Evolutionary conservation across 139 green algal genomes (phyloP).

Genomic region (Zygnema cylindricum): DNA sequence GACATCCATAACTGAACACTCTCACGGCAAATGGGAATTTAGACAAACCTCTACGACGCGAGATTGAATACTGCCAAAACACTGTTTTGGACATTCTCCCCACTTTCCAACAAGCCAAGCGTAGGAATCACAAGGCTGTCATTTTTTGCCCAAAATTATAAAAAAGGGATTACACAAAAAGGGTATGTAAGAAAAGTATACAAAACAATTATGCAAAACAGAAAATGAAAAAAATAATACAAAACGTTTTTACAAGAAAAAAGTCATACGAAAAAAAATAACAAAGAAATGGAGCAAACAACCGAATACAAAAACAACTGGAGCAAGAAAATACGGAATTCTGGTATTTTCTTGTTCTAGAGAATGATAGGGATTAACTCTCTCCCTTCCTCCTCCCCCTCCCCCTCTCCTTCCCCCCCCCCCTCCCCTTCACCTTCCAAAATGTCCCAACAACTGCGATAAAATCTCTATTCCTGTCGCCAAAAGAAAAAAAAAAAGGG

Average conservation of each 20-base stretch:
- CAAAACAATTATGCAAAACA: background rate
- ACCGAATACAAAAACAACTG: too few relatives aligned
- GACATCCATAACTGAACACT: background rate
- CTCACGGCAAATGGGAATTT: background rate
- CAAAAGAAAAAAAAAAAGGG: too few relatives aligned
- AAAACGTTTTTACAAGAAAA: background rate
- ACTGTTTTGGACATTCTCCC: conserved; percentile 1
- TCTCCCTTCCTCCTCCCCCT: too few relatives aligned
- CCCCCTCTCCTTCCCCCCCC: too few relatives aligned
- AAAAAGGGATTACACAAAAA: background rate
- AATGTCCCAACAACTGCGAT: too few relatives aligned
- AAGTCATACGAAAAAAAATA: background rate
- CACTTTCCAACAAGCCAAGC: conserved; percentile 16
- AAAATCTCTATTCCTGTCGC: too few relatives aligned
- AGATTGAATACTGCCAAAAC: background rate
- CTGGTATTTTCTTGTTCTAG: too few relatives aligned
- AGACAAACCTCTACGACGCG: background rate
- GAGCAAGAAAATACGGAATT: too few relatives aligned
- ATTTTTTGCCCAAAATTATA: background rate
- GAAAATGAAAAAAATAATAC: background rate
- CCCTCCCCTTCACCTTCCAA: too few relatives aligned
- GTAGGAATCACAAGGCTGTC: conserved; percentile 18
- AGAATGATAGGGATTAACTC: too few relatives aligned
- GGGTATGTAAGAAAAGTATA: background rate
- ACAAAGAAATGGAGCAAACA: too few relatives aligned